Conservation (phyloP, 148 eudicot species). For the Nepenthes gracilis region DNA sequence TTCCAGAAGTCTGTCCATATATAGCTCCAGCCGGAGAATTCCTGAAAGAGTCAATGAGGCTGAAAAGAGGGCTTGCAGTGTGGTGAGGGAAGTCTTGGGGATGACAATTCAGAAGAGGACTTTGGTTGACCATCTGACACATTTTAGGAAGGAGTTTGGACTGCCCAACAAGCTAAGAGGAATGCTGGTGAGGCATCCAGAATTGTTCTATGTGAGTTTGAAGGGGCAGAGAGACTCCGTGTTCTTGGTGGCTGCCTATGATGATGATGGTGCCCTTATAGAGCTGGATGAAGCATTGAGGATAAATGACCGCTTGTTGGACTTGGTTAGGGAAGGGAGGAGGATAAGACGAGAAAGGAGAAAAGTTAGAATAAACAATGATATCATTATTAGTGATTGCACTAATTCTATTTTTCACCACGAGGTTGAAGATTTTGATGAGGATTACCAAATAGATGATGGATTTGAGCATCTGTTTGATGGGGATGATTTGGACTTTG, state of each 20-base stretch:
- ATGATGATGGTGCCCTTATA: constrained; percentile 48
- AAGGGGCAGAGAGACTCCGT: constrained; percentile 80
- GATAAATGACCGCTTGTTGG: constrained; percentile 42
- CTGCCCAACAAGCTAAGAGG: constrained; percentile 58
- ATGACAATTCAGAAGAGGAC: constrained; percentile 83
- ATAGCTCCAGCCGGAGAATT: constrained; percentile 35
- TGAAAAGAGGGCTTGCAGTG: constrained; percentile 83
- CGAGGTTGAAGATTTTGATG: background rate
- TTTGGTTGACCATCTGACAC: constrained; percentile 78
- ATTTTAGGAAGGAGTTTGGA: constrained; percentile 86
- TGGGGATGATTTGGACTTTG: background rate
- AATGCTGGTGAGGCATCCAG: constrained; percentile 82
- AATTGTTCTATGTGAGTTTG: constrained; percentile 77
- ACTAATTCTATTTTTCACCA: background rate
- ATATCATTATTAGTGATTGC: background rate
- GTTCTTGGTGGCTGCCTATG: constrained; percentile 79
- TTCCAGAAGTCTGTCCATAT: constrained; percentile 76
- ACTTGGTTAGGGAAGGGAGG: constrained; percentile 54
- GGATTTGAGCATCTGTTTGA: constrained; percentile 1
- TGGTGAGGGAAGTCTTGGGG: constrained; percentile 83
- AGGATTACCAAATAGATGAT: background rate
- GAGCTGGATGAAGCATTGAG: constrained; percentile 39
- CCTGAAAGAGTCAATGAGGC: constrained; percentile 43
- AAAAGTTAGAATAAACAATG: background rate
- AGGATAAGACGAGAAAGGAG: constrained; percentile 47